Evolutionary conservation across 2,329 filamentous ascomycete genomes (phyloP).

Genomic region (Penicillium concentricum): DNA sequence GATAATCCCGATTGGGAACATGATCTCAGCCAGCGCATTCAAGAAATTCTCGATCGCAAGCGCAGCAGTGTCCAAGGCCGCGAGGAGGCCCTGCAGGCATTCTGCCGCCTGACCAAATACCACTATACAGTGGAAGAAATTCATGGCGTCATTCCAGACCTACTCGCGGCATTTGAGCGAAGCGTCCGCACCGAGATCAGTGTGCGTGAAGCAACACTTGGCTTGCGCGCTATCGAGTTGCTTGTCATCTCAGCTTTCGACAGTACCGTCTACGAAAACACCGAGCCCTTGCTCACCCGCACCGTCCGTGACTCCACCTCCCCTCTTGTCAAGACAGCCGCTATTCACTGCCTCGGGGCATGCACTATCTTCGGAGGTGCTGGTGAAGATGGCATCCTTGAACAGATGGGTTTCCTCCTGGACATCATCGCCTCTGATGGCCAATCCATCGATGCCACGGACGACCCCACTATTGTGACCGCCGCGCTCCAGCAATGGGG

Average conservation of each 20-base stretch:
- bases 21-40: slow-evolving; percentile 64
- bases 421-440: slow-evolving; percentile 81
- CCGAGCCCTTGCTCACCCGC: slow-evolving; percentile 58
- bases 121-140: slow-evolving; percentile 67
- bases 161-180: slow-evolving; percentile 65
- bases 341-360: slow-evolving; percentile 72
- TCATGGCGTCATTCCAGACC: slow-evolving; percentile 57
- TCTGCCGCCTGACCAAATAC: slow-evolving; percentile 64
- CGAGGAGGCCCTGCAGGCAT: slow-evolving; percentile 62
- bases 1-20: slow-evolving; percentile 60
- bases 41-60: slow-evolving; percentile 74
- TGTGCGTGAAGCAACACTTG: slow-evolving; percentile 66
- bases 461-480: slow-evolving; percentile 68
- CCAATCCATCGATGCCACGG: slow-evolving; percentile 66
- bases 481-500: slow-evolving; percentile 78
- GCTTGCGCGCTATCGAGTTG: slow-evolving; percentile 69
- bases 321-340: slow-evolving; percentile 62
- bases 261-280: slow-evolving; percentile 64
- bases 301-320: slow-evolving; percentile 67
- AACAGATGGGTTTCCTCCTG: slow-evolving; percentile 71
- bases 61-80: slow-evolving; percentile 71
- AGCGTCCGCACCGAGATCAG: slow-evolving; percentile 69
- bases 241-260: slow-evolving; percentile 67
- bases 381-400: slow-evolving; percentile 63
- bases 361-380: slow-evolving; percentile 75